phyloP scores from a whole-genome alignment of 139 green algal species.

The Nannochloris sp. region DNA sequence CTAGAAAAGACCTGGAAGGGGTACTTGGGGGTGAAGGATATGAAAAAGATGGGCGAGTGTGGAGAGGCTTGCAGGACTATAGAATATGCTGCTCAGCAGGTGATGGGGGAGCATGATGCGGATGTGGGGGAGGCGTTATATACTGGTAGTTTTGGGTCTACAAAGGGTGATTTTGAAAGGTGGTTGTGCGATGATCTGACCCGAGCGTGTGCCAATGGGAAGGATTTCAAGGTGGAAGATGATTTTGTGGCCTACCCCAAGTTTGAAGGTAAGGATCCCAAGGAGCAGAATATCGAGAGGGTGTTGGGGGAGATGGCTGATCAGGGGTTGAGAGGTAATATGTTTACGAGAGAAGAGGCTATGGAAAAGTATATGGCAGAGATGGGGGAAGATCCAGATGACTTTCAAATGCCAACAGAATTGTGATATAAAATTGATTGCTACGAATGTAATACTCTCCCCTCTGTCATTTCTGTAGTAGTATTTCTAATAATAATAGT shows the following conservation, averaged over 20 bases:
- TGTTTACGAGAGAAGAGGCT: constrained; percentile 53
- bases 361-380: constrained; percentile 33
- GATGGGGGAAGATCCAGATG: constrained; percentile 2
- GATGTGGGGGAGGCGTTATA: constrained; percentile 52
- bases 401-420: constrained; percentile 11
- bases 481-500: too few species aligned
- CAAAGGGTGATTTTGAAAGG: constrained; percentile 36
- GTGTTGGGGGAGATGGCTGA: constrained; percentile 51
- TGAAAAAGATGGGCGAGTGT: constrained; percentile 38
- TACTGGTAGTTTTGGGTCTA: constrained; percentile 12
- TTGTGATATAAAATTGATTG: background rate
- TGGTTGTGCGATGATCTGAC: constrained; percentile 63
- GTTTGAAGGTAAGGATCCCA: constrained; percentile 30
- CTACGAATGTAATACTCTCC: too few species aligned
- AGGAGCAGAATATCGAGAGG: constrained; percentile 43
- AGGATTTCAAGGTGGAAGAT: constrained; percentile 4
- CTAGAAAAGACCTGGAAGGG: constrained; percentile 41
- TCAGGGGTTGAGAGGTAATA: constrained; percentile 44
- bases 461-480: too few species aligned
- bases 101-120: constrained; percentile 58
- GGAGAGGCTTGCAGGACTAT: constrained; percentile 69
- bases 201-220: constrained; percentile 42
- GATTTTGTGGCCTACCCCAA: constrained; percentile 17
- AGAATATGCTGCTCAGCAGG: constrained; percentile 46
- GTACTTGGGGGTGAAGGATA: constrained; percentile 25